Evolutionary conservation across 192 early-diverging fungal species (phyloP), one percentile per base, ranked within the genome.

Genomic region (Podila minutissima): DNA sequence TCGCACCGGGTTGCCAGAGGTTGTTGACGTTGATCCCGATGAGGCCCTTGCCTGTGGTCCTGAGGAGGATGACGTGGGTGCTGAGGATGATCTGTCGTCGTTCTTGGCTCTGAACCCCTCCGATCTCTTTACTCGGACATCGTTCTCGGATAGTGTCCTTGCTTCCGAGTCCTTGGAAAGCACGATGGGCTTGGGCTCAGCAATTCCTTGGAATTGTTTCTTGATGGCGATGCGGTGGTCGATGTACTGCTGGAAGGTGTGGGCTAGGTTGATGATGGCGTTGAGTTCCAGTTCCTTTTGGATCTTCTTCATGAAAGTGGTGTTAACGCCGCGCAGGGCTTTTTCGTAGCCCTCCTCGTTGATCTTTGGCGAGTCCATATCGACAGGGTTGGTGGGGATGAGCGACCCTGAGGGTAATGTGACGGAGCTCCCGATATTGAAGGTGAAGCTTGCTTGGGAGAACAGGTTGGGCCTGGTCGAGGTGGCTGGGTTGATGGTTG

Each of bases 371-470:
- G 65, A 41, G 10, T 46, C 38, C 28, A 22, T 15, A 0, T 15
- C 19, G 41, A 20, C 26, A 13, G 67, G 24, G 19, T 53, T 32
- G 8, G 41, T 46, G 41, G 41, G 41, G 41, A 46, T 17, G 41
- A 46, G 41, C 41, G 41, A 46, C 15, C 48, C 22, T 9, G 67
- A n/a, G 5, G 59, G 32, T 26, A 55, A 26, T 38, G 32, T 71
- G 15, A 64, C 75, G 12, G 65, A 71, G 64, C 75, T 78, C 15
- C 75, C 75, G 13, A 78, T 50, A 49, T 78, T 78, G 29, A 78
- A 78, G 0, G 69, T 78, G 41, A 78, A 78, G 9, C 64, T 38
- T 15, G 53, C 55, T 5, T 71, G 65, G 5, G 55, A 50, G 50
- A 76, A 70, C 7, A 65, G 8, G 2, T 55, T 55, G 24, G 41